Evolutionary conservation across 202 grass and related monocot genomes (phyloP).

Genomic region (Brachypodium distachyon): DNA sequence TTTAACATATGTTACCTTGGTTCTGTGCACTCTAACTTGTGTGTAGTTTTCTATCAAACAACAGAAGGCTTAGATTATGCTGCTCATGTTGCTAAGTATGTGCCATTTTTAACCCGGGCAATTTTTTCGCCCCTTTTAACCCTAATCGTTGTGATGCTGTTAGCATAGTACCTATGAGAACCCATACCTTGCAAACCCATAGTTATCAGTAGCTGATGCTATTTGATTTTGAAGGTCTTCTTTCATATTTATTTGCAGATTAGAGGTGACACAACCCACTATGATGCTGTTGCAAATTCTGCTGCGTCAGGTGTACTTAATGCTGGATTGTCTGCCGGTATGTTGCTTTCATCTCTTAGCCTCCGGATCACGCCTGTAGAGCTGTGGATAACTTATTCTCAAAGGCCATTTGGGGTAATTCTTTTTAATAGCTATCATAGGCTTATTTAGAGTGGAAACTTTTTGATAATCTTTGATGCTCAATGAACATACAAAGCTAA

Average conservation of each 20-base stretch:
- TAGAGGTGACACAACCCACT: constrained; percentile 95
- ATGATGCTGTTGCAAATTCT: constrained; percentile 97
- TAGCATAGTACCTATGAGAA: background rate
- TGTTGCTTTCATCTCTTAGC: constrained; percentile 11
- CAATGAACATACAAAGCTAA: background rate
- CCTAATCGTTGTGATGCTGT: background rate
- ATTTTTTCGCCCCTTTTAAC: background rate
- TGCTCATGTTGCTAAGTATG: background rate
- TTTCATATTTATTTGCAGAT: constrained; percentile 38
- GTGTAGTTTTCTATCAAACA: background rate
- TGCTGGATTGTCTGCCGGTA: constrained; percentile 84
- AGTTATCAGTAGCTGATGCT: background rate
- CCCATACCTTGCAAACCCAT: background rate
- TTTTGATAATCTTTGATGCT: background rate
- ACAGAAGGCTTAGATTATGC: background rate
- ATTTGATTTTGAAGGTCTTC: background rate
- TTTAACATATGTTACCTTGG: background rate
- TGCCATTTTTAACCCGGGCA: background rate
- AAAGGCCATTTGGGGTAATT: background rate
- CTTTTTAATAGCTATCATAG: background rate
- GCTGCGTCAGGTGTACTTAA: constrained; percentile 87
- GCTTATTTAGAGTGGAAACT: background rate
- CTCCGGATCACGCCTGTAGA: background rate
- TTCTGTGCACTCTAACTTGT: background rate
- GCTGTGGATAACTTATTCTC: background rate